These are phyloP conservation scores for Porcisia hertigi DNA, from an alignment of 208 protist species.

Conservation along the genomic window DNA sequence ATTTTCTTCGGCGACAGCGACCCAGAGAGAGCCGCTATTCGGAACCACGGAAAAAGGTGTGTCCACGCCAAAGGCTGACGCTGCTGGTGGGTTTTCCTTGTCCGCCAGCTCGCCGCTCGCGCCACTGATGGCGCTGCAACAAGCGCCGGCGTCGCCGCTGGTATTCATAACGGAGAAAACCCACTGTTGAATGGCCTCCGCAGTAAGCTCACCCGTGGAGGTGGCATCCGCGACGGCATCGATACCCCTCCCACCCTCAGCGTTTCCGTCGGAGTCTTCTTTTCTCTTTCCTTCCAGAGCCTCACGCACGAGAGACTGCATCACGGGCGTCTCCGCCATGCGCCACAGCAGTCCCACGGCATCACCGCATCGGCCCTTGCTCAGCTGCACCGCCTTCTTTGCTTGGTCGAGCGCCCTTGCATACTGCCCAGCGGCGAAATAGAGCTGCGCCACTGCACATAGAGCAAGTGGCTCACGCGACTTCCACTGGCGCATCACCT, in stretches of 20 bases:
- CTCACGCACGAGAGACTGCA: slow-evolving; percentile 25
- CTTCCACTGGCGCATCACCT: slow-evolving; percentile 72
- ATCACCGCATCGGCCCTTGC: slow-evolving; percentile 50
- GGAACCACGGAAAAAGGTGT: slow-evolving; percentile 11
- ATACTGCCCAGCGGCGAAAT: slow-evolving; percentile 59
- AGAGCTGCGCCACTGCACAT: slow-evolving; percentile 66
- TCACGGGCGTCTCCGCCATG: slow-evolving; percentile 35
- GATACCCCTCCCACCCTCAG: not conserved
- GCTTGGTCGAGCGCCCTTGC: slow-evolving; percentile 66
- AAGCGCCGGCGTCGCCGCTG: not conserved
- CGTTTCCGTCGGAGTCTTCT: not conserved
- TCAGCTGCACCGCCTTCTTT: slow-evolving; percentile 55
- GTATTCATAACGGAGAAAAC: slow-evolving; percentile 20
- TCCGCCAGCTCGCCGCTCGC: not conserved
- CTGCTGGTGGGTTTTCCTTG: not conserved
- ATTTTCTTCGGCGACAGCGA: slow-evolving; percentile 45
- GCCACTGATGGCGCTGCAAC: not conserved
- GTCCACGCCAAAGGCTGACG: not conserved
- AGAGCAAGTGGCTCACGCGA: slow-evolving; percentile 76
- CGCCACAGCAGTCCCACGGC: slow-evolving; percentile 70
- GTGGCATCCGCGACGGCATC: not conserved
- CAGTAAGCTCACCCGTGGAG: not conserved
- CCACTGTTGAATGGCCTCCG: slow-evolving; percentile 20
- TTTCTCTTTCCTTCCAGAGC: slow-evolving; percentile 5
- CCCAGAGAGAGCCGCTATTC: slow-evolving; percentile 68